Base-by-base conservation (phyloP, 2,329 filamentous ascomycete species). In the Microsporum ferrugineum region DNA sequence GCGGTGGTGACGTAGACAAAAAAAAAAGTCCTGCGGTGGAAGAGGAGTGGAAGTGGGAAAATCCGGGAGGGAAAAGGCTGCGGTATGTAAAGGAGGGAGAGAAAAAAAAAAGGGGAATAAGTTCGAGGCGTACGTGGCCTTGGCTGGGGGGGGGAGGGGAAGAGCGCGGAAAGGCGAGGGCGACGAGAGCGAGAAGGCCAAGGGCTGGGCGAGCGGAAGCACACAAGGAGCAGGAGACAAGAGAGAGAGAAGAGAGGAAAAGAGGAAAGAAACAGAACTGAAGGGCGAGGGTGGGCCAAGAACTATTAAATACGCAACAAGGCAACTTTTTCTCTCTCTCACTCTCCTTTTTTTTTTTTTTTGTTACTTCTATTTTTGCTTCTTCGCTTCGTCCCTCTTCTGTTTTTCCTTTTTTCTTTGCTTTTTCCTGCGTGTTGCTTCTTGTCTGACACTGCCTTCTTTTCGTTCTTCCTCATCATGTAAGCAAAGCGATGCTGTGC, bases 181-280 rank as follows among this genome's bases (percentile, higher is more conserved):
- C 10, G 14, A 36, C 27, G 51, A 36, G 36, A 33, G 27, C n/a
- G 23, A 51, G n/a, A 29, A 60, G 45, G 5, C n/a, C 41, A 33
- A 38, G 53, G 39, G 23, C 43, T 47, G 43, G 43, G 43, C 43
- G 43, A 23, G 43, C 43, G 43, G 43, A 47, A 17, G 43, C n/a
- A 47, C n/a, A 10, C 43, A 27, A 3, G n/a, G 17, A 47, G 43
- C 2, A n/a, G 17, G 49, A 34, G 39, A 43, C 5, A 27, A 47
- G 43, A n/a, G 14, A n/a, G 39, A 41, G 39, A 5, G 43, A 47
- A 8, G 14, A 14, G 45, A 45, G 5, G 34, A 23, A 27, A 31
- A 38, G 8, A n/a, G 17, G 31, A 63, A 59, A 51, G 39, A 51
- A 57, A 59, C 61, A 59, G 63, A 8, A 38, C 36, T 23, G 17